Evolutionary conservation across 2,329 filamentous ascomycete genomes (phyloP), one percentile per base, ranked within the genome.

Genomic region (Talaromyces sp.): DNA sequence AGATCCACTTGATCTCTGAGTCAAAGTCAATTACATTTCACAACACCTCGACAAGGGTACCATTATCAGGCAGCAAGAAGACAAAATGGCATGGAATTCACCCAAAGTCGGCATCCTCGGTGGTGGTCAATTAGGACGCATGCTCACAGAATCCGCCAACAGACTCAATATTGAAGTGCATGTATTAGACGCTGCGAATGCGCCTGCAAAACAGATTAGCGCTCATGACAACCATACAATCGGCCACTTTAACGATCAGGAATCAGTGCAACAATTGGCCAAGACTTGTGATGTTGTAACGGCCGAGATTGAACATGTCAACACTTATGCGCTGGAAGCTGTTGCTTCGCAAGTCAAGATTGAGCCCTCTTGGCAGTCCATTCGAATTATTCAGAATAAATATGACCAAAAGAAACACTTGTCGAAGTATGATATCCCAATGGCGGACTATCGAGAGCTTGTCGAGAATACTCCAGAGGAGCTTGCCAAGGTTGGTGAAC

Each of bases 221-320:
- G 86, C 87, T 69, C 90, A 90, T 75, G 80, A 84, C 69, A 83
- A 84, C 68, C 92, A 97, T 75, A 86, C 97, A 65, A 85, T 88
- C 19, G 94, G 93, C 65, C 96, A 93, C 0, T 97, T 97, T 84
- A 93, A 92, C 75, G 90, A 97, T 70, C 82, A 89, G 0, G 86
- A 86, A 39, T 89, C 91, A 69, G 93, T 98, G 69, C 87, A 88
- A 50, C 84, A 92, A 75, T 83, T 98, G n/a, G 93, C 94, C 2
- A 80, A 85, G 45, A 80, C 83, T 39, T 92, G 89, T 71, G 91
- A 96, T 75, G 87, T 96, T 17, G 82, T 97, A 67, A 97, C 93
- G 0, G 91, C 96, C 15, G 94, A 98, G 79, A 97, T 97, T 69
- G 94, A 98, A 82, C 94, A 97, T 79, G 90, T 97, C 66, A 88